These are phyloP conservation scores for Hapsidospora chrysogenum DNA, from an alignment of 495 filamentous ascomycete genomes.

Conservation along the genomic window DNA sequence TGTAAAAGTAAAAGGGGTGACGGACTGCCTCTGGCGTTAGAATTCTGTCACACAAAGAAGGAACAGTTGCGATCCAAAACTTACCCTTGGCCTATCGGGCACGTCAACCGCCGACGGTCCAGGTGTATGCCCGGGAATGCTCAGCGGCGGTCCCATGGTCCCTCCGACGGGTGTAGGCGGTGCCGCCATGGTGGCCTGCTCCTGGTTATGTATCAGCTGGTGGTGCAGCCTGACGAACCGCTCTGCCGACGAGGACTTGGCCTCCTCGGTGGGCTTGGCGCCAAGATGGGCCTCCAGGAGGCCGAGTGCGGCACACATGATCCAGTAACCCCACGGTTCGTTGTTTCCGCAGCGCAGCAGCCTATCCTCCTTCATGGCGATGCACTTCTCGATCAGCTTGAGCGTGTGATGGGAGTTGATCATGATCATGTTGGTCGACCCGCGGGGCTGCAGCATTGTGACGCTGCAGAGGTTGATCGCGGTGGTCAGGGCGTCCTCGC, in stretches of 20 bases:
- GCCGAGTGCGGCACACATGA: slow-evolving; percentile 24
- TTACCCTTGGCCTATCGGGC: slow-evolving; percentile 10
- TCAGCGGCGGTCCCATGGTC: slow-evolving; percentile 6
- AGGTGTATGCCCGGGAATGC: not conserved
- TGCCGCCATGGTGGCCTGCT: too few species aligned
- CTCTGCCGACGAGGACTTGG: slow-evolving; percentile 20
- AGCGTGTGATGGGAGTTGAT: slow-evolving; percentile 25
- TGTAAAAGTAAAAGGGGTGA: slow-evolving; percentile 11
- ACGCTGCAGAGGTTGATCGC: slow-evolving; percentile 29
- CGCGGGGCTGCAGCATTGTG: slow-evolving; percentile 30
- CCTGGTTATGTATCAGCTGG: slow-evolving; percentile 24
- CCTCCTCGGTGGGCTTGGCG: slow-evolving; percentile 19
- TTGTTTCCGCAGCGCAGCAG: slow-evolving; percentile 25
- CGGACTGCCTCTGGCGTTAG: slow-evolving; percentile 4
- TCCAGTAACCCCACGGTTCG: slow-evolving; percentile 28
- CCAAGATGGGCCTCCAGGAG: slow-evolving; percentile 24
- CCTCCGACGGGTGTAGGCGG: slow-evolving; percentile 5
- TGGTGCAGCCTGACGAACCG: slow-evolving; percentile 22
- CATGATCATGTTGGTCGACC: slow-evolving; percentile 24
- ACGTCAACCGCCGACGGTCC: slow-evolving; percentile 3
- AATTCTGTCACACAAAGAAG: not conserved
- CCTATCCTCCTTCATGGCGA: slow-evolving; percentile 26
- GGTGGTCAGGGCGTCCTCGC: slow-evolving; percentile 21
- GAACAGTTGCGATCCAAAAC: not conserved
- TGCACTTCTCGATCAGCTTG: slow-evolving; percentile 23